Conservation (phyloP, 371 early-diverging fungal species). For the Coemansia sp. region DNA sequence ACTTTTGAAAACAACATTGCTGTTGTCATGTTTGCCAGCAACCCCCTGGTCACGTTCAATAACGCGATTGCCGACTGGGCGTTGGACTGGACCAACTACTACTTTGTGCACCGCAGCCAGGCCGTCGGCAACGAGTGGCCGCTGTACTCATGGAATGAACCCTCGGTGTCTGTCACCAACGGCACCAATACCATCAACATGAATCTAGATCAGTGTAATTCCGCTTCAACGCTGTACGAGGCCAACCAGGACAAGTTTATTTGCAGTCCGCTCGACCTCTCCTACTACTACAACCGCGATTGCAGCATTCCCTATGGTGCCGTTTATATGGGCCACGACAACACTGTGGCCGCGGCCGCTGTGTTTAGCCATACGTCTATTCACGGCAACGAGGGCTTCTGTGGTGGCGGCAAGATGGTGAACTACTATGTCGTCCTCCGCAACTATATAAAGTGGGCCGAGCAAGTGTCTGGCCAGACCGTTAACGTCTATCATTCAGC, state of each 20-base stretch:
- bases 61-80: constrained; percentile 24
- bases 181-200: not conserved
- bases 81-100: constrained; percentile 6
- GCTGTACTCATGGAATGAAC: not conserved
- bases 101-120: constrained; percentile 10
- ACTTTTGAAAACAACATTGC: constrained; percentile 38
- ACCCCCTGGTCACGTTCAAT: not conserved
- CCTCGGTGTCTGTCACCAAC: not conserved
- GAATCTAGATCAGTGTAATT: not conserved
- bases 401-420: constrained; percentile 7
- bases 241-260: constrained; percentile 17
- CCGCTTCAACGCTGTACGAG: not conserved
- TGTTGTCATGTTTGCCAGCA: not conserved
- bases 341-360: not conserved
- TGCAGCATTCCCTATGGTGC: constrained; percentile 25
- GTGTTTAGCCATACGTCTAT: constrained; percentile 20
- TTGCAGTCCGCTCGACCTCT: constrained; percentile 8
- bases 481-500: not conserved
- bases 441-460: constrained; percentile 29
- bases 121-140: not conserved
- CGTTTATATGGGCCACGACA: constrained; percentile 4
- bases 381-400: constrained; percentile 14
- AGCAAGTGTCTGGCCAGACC: not conserved
- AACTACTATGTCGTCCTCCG: constrained; percentile 25
- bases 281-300: not conserved